phyloP scores from a whole-genome alignment of 1,284 basidiomycete species.

The Puccinia polysora region DNA sequence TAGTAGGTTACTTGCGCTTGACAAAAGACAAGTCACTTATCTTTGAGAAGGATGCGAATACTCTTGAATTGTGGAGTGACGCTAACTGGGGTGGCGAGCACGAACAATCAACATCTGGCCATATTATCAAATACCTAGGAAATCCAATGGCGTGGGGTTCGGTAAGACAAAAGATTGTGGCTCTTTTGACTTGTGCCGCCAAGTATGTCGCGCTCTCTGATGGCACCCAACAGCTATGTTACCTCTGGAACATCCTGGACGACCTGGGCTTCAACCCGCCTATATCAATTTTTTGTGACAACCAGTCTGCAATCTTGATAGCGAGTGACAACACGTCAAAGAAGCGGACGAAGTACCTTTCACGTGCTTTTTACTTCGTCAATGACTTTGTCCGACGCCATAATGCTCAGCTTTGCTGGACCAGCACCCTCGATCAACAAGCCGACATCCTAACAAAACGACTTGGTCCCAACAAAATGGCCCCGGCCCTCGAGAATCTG shows the following conservation, averaged over 20 bases:
- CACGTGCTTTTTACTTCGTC: slow-evolving; percentile 17
- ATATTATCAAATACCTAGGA: not conserved
- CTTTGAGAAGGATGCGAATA: not conserved
- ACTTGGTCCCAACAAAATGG: not conserved
- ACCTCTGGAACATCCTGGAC: not conserved
- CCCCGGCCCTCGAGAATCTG: too few species aligned
- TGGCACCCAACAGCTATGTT: not conserved
- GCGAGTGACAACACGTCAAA: slow-evolving; percentile 2
- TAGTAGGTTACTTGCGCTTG: not conserved
- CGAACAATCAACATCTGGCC: not conserved
- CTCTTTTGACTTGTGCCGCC: not conserved
- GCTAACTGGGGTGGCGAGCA: not conserved
- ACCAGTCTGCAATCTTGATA: not conserved
- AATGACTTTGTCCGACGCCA: slow-evolving; percentile 25
- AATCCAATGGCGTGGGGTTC: not conserved
- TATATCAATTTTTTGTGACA: not conserved
- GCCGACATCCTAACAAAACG: slow-evolving; percentile 25
- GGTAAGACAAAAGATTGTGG: not conserved
- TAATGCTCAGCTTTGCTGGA: slow-evolving; percentile 1
- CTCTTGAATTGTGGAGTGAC: not conserved
- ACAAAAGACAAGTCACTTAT: not conserved
- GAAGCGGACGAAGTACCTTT: not conserved
- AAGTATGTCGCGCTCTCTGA: not conserved
- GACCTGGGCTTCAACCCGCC: not conserved
- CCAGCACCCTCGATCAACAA: not conserved